Evolutionary conservation across 352 stramenopile species (phyloP).

Genomic region (Pythium brassicae): DNA sequence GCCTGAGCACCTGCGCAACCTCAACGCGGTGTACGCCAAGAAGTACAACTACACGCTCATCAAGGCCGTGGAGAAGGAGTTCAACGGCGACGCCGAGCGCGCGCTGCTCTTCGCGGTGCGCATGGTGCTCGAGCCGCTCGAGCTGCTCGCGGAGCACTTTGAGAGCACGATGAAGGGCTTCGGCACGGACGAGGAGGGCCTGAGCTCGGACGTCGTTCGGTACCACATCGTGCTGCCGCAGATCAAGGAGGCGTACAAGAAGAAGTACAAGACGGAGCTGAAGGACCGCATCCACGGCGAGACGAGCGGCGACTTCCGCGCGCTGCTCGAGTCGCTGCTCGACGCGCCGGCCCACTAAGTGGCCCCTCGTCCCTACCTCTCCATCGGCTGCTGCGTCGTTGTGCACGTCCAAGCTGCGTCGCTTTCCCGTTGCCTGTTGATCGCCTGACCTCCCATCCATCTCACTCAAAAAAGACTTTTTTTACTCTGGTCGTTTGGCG

Average conservation of each 20-base stretch:
- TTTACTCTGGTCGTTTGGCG: no score
- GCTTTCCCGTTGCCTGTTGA: neutral
- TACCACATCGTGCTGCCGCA: conserved; percentile 76
- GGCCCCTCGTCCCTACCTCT: no score
- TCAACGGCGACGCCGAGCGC: conserved; percentile 71
- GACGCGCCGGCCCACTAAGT: conserved; percentile 25
- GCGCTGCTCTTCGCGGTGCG: conserved; percentile 55
- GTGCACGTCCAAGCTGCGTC: conserved; percentile 1
- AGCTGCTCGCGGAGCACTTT: conserved; percentile 61
- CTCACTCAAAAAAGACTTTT: no score
- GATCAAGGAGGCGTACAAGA: conserved; percentile 76
- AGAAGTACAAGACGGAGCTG: conserved; percentile 71
- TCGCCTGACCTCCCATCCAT: neutral
- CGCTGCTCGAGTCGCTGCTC: conserved; percentile 58
- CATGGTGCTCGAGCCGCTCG: conserved; percentile 52
- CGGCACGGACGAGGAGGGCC: conserved; percentile 41
- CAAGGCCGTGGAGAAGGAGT: conserved; percentile 78
- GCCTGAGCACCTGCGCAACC: conserved; percentile 55
- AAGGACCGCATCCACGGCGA: conserved; percentile 80
- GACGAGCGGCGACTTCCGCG: conserved; percentile 70
- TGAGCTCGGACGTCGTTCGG: conserved; percentile 47
- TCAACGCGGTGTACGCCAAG: conserved; percentile 65
- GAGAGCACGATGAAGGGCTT: conserved; percentile 75
- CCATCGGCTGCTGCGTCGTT: neutral
- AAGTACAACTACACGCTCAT: conserved; percentile 81